phyloP scores from a whole-genome alignment of 331 rosid species.

The Rhamnella rubrinervis region DNA sequence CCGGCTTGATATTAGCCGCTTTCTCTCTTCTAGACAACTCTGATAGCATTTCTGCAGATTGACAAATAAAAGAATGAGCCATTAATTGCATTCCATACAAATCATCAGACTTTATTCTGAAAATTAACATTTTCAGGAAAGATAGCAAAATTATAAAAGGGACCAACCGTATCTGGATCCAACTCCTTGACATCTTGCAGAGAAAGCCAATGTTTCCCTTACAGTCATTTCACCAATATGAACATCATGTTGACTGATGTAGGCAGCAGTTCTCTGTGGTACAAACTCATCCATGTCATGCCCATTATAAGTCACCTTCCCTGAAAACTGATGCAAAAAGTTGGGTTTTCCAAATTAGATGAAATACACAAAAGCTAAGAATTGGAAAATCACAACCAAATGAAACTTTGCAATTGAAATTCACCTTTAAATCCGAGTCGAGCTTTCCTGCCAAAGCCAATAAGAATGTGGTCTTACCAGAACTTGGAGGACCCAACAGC shows the following conservation, averaged over 20 bases:
- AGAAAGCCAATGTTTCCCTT: constrained; percentile 59
- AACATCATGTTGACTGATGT: constrained; percentile 57
- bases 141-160: neutral
- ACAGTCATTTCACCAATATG: constrained; percentile 68
- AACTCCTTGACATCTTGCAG: constrained; percentile 69
- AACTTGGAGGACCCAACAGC: constrained; percentile 84
- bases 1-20: constrained; percentile 50
- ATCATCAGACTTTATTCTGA: neutral
- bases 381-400: neutral
- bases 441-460: constrained; percentile 74
- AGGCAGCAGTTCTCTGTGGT: constrained; percentile 55
- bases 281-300: constrained; percentile 63
- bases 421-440: constrained; percentile 47
- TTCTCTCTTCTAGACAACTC: constrained; percentile 65
- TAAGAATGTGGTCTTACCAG: constrained; percentile 79
- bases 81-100: neutral
- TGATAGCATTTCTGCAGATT: constrained; percentile 44
- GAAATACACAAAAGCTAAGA: neutral
- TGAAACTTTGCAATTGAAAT: neutral
- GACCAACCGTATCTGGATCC: constrained; percentile 54
- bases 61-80: neutral
- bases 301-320: constrained; percentile 64
- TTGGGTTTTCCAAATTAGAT: neutral
- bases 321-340: constrained; percentile 33
- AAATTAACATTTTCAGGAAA: neutral